Conservation (phyloP, 75 land plant genomes). For the Selaginella tamariscina region DNA sequence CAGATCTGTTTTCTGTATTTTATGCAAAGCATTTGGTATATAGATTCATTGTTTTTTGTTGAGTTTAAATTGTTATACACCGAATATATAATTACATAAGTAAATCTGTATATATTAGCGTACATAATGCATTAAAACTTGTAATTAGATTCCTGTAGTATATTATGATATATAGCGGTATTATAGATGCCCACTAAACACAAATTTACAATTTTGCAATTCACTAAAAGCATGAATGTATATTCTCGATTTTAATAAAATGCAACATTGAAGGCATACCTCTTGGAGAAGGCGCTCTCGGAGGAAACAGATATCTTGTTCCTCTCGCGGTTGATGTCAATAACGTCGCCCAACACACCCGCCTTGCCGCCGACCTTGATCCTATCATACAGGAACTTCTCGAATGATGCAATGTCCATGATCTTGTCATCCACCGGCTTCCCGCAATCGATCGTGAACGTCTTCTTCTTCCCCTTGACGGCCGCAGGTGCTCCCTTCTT, state of each 20-base stretch:
- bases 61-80: too few relatives aligned
- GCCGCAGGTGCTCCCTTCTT: slow-evolving; percentile 14
- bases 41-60: too few relatives aligned
- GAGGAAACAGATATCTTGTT: slow-evolving; percentile 48
- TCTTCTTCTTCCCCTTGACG: slow-evolving; percentile 34
- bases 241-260: background rate
- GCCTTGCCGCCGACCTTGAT: slow-evolving; percentile 78
- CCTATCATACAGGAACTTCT: slow-evolving; percentile 72
- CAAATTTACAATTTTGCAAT: too few relatives aligned
- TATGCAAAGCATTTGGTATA: too few relatives aligned
- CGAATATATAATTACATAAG: too few relatives aligned
- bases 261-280: slow-evolving; percentile 21
- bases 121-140: too few relatives aligned
- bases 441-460: slow-evolving; percentile 57
- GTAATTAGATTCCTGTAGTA: too few relatives aligned
- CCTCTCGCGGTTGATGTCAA: slow-evolving; percentile 52
- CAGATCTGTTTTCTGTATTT: too few relatives aligned
- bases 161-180: too few relatives aligned
- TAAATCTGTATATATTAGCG: too few relatives aligned
- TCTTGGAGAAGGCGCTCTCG: slow-evolving; percentile 53
- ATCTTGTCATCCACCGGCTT: slow-evolving; percentile 78
- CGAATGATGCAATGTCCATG: slow-evolving; percentile 75
- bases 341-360: slow-evolving; percentile 51
- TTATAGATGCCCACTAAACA: too few relatives aligned
- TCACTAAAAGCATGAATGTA: too few relatives aligned